Evolutionary conservation across 1,284 basidiomycete genomes (phyloP), one percentile per base, ranked within the genome.

Genomic region (Exobasidium rhododendri): DNA sequence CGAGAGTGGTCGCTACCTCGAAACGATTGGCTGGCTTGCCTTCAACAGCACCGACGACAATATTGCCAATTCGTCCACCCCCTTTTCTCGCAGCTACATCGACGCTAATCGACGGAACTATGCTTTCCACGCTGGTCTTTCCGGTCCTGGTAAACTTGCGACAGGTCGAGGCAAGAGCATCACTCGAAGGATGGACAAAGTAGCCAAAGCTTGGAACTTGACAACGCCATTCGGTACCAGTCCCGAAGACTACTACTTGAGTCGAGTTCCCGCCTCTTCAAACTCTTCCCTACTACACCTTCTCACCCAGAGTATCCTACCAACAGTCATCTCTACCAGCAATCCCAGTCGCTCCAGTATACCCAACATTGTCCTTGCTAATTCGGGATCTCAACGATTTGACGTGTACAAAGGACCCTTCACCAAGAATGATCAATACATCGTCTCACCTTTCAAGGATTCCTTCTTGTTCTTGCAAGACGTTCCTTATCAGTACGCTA

Each of bases 41-140:
- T 55, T 70, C 51, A 69, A 69, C 32, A 59, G 71, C 35, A 55
- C 63, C 2, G 62, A 68, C 14, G 17, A 40, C 17, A n/a, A n/a
- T n/a, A n/a, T n/a, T n/a, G 66, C 73, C 17, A 68, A 71, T n/a
- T 59, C 62, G 14, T 64, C 62, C 14, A 73, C 83, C 28, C 70
- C 74, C 11, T 79, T 83, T 17, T 74, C 80, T 24, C 66, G 83
- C 17, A 67, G 81, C 5, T 84, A 83, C 71, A 73, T 84, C 30
- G 83, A 84, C 59, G 80, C 80, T 26, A 83, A 83, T 67, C 77
- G 80, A 2, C 69, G 78, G n/a, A 78, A 81, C 66, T 82, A 70
- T 64, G 65, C 62, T 14, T 58, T 64, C 50, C 64, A 63, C 51
- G 61, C 62, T 24, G 59, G 61, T 4, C 68, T 78, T 24, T 46